Base-by-base conservation (phyloP, 1,284 basidiomycete species). In the Apiotrichum porosum region DNA sequence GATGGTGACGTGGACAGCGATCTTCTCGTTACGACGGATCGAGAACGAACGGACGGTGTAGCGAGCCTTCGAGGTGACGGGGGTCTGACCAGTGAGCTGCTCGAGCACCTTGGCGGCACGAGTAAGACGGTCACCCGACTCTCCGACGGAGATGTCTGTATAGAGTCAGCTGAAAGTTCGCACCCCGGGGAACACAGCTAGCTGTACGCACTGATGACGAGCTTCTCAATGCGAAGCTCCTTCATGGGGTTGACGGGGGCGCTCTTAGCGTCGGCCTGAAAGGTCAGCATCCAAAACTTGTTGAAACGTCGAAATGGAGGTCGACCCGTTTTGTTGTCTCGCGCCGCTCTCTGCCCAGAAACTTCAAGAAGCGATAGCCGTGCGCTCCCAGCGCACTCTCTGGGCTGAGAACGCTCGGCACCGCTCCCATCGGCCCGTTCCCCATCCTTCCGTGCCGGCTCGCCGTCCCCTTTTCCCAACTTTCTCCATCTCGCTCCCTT, bases 21-120 rank as follows among this genome's bases (percentile, higher is more conserved):
- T 98, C 84, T 98, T 97, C 80, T 99, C 95, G 82, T 99, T 98
- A 80, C 94, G 88, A 75, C 95, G 89, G 81, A 99, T 98, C 75
- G 90, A 88, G 80, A 98, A 98, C 51, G 89, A 89, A 71, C 94
- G 92, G 77, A 98, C 91, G 68, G 95, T 98, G 88, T 95, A 98
- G 66, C 94, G 90, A 58, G 94, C 94, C 83, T 97, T 98, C 76
- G 91, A 95, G 67, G 94, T 97, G 66, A 98, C 94, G 71, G 95
- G 94, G 51, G 94, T 92, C 81, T 98, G 94, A 71, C 94, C 95
- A 64, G 94, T 98, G 58, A 99, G 86, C 79, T 99, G 95, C 79
- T 99, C 95, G 69, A 99, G 81, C 63, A 98, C 94, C 80, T 98
- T 98, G 76, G 94, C 92, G 55, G 94, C 94, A 80, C 95, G 88